phyloP scores from a whole-genome alignment of 2,329 filamentous ascomycete genomes.

The Trichothecium roseum region DNA sequence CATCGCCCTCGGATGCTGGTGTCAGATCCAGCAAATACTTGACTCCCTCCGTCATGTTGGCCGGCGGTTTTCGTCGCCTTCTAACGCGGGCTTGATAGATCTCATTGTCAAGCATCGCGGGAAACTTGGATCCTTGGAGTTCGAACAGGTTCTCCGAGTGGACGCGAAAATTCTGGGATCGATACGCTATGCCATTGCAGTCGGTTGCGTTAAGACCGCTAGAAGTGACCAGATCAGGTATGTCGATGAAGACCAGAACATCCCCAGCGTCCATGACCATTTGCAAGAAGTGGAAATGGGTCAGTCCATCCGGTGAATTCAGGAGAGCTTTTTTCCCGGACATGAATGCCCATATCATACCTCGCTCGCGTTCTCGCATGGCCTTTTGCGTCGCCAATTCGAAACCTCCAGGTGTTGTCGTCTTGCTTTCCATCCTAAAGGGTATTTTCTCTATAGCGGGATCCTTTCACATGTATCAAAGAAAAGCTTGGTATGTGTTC shows the following conservation, averaged over 20 bases:
- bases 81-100: slow-evolving; percentile 27
- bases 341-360: too few relatives aligned
- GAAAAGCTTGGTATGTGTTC: too few relatives aligned
- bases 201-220: slow-evolving; percentile 10
- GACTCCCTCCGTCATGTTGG: slow-evolving; percentile 29
- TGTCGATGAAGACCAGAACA: slow-evolving; percentile 33
- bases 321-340: not conserved
- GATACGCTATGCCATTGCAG: slow-evolving; percentile 23
- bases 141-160: slow-evolving; percentile 33
- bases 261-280: slow-evolving; percentile 24
- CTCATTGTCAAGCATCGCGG: slow-evolving; percentile 28
- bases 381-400: too few relatives aligned
- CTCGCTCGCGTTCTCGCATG: too few relatives aligned
- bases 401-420: too few relatives aligned
- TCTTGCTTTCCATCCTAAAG: too few relatives aligned
- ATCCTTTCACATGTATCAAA: too few relatives aligned
- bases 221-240: slow-evolving; percentile 11
- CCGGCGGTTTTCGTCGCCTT: slow-evolving; percentile 24
- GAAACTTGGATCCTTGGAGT: slow-evolving; percentile 36
- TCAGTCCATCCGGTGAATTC: slow-evolving; percentile 8
- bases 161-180: slow-evolving; percentile 29
- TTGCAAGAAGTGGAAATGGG: slow-evolving; percentile 1
- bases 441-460: too few relatives aligned
- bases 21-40: slow-evolving; percentile 54
- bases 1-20: slow-evolving; percentile 50